A percentile compares a stretch with the other conserved stretches of the same genome.
Evolutionary conservation across 176 grass and related monocot genomes (phyloP).

Genomic region (Hyparrhenia diplandra): DNA sequence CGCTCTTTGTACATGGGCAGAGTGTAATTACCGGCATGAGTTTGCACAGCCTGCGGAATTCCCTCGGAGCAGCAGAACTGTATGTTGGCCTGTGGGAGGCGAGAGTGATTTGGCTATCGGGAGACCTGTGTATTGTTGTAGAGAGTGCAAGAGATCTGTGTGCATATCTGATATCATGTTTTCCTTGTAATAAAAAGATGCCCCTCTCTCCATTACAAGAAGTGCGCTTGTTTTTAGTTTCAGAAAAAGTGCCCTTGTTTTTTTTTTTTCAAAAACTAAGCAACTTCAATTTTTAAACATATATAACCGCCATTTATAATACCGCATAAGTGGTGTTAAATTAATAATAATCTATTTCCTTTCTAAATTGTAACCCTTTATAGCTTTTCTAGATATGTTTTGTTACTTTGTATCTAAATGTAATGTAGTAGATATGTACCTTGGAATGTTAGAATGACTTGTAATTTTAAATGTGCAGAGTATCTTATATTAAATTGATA

Average conservation of each 20-base stretch:
- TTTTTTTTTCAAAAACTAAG: not conserved
- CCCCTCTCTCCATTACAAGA: not conserved
- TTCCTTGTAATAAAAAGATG: not conserved
- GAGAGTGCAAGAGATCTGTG: not conserved
- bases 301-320: not conserved
- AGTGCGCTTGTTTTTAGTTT: not conserved
- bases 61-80: not conserved
- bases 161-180: not conserved
- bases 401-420: not conserved
- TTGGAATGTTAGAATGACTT: too few species aligned
- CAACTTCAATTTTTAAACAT: not conserved
- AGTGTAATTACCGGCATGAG: slow-evolving; percentile 25
- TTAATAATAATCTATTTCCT: not conserved
- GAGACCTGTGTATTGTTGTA: not conserved
- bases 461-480: too few species aligned
- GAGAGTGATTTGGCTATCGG: not conserved
- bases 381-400: not conserved
- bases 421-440: not conserved
- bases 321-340: not conserved
- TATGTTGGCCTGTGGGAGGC: not conserved
- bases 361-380: not conserved
- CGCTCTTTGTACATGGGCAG: not conserved
- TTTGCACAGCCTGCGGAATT: slow-evolving; percentile 2
- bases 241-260: too few species aligned
- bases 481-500: too few species aligned